Evolutionary conservation across 257 asterid genomes (phyloP).

Genomic region (Craterostigma plantagineum): DNA sequence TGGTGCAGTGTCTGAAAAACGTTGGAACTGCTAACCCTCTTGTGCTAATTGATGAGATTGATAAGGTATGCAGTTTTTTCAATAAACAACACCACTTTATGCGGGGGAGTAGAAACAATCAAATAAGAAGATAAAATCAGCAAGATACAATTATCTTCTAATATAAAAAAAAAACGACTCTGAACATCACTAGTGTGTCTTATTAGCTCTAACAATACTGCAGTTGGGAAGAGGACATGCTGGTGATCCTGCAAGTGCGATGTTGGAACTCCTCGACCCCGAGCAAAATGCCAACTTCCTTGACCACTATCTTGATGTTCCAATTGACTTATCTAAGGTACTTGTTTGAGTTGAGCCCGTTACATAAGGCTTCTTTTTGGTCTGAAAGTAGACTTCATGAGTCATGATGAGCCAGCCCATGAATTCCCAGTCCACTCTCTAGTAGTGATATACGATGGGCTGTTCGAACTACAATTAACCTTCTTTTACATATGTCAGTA

Average conservation of each 20-base stretch:
- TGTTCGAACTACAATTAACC: no score
- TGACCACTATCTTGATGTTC: slow-evolving; percentile 97
- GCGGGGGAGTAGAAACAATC: no score
- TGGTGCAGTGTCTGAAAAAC: slow-evolving; percentile 91
- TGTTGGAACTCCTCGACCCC: slow-evolving; percentile 98
- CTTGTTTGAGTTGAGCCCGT: no score
- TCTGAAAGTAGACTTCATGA: no score
- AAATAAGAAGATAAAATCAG: neutral
- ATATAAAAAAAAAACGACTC: no score
- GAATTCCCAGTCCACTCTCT: no score
- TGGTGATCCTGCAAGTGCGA: slow-evolving; percentile 99
- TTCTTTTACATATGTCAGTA: neutral
- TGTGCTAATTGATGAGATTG: slow-evolving; percentile 96
- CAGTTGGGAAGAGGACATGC: slow-evolving; percentile 99
- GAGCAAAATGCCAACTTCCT: slow-evolving; percentile 98
- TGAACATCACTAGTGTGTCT: slow-evolving; percentile 8
- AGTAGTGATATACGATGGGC: no score
- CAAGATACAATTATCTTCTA: neutral
- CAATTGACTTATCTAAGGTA: slow-evolving; percentile 98
- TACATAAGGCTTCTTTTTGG: no score
- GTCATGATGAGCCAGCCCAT: no score
- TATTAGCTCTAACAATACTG: slow-evolving; percentile 8
- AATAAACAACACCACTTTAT: neutral
- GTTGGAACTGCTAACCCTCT: slow-evolving; percentile 98
- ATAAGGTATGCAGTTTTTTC: slow-evolving; percentile 42